Percentiles rank a stretch among this genome's conserved stretches.
Conservation (phyloP, 1,284 basidiomycete species). For the Mycosarcoma maydis region DNA sequence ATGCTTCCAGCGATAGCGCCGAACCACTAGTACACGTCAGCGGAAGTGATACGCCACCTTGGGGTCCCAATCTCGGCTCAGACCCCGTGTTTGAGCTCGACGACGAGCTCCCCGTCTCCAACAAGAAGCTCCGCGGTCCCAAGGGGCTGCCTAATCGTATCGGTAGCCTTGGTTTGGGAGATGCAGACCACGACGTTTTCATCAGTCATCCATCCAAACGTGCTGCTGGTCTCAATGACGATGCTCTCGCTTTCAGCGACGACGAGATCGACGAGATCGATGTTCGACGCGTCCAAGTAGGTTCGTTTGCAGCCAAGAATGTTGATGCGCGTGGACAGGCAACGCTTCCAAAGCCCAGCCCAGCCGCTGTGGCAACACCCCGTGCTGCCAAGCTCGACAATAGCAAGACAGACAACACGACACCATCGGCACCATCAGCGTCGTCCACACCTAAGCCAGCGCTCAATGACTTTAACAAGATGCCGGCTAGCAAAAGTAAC, state of each 20-base stretch:
- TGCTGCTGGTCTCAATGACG: conserved; percentile 47
- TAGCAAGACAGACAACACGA: conserved; percentile 20
- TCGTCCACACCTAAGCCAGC: conserved; percentile 7
- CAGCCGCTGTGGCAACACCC: conserved; percentile 17
- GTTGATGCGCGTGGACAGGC: conserved; percentile 35
- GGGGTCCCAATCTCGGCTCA: conserved; percentile 48
- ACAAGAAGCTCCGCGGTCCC: conserved; percentile 49
- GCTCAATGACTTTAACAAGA: conserved; percentile 18
- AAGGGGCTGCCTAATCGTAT: conserved; percentile 41
- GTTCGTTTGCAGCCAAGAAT: conserved; percentile 23
- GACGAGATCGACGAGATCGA: conserved; percentile 47
- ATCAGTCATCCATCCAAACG: conserved; percentile 38
- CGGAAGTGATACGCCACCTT: conserved; percentile 61
- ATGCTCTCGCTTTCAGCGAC: conserved; percentile 46
- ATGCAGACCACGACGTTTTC: conserved; percentile 32
- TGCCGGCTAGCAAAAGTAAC: conserved; percentile 21
- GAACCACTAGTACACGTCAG: conserved; percentile 51
- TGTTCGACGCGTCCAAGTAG: conserved; percentile 47
- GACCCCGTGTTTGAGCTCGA: conserved; percentile 47
- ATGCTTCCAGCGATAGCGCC: conserved; percentile 41
- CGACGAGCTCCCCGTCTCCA: conserved; percentile 25
- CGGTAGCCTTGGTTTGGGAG: conserved; percentile 42
- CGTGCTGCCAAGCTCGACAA: conserved; percentile 15
- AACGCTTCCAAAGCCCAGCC: conserved; percentile 18
- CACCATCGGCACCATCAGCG: conserved; percentile 19